Conservation (phyloP, 495 filamentous ascomycete species). For the Aspergillus carlsbadensis region DNA sequence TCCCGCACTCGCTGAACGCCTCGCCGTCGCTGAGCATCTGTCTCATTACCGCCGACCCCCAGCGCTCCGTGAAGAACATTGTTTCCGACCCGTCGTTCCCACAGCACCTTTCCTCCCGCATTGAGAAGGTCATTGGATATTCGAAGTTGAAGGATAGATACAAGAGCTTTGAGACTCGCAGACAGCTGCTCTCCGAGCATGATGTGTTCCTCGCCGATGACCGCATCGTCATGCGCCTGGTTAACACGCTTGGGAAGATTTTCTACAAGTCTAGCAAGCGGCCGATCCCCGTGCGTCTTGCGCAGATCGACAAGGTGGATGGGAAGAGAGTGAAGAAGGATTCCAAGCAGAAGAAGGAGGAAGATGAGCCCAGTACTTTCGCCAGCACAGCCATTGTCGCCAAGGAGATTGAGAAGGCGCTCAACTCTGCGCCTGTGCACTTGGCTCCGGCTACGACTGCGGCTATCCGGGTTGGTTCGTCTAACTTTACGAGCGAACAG, state of each 20-base stretch:
- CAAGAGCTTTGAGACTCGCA: conserved; percentile 78
- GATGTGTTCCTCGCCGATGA: conserved; percentile 88
- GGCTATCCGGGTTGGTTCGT: conserved; percentile 69
- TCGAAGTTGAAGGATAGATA: conserved; percentile 82
- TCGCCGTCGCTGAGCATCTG: conserved; percentile 67
- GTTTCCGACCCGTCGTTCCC: conserved; percentile 76
- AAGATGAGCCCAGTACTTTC: conserved; percentile 31
- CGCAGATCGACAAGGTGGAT: conserved; percentile 60
- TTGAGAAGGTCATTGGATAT: conserved; percentile 79
- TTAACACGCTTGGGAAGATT: conserved; percentile 74
- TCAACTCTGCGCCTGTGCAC: conserved; percentile 70
- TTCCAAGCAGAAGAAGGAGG: conserved; percentile 37
- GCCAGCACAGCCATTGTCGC: conserved; percentile 56
- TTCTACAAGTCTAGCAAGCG: conserved; percentile 86
- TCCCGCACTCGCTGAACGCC: conserved; percentile 69
- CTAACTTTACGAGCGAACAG: conserved; percentile 69
- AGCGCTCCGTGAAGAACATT: conserved; percentile 86
- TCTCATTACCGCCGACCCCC: conserved; percentile 81
- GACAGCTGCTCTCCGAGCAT: conserved; percentile 80
- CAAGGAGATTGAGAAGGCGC: conserved; percentile 67
- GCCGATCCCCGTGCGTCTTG: conserved; percentile 79
- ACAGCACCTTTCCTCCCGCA: conserved; percentile 62
- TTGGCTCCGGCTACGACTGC: conserved; percentile 64
- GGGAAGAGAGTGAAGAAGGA: conserved; percentile 64
- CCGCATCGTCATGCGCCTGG: conserved; percentile 73